Percentiles rank a stretch among this genome's conserved stretches.
phyloP scores from a whole-genome alignment of 345 rosid species.

The Cardamine resedifolia region DNA sequence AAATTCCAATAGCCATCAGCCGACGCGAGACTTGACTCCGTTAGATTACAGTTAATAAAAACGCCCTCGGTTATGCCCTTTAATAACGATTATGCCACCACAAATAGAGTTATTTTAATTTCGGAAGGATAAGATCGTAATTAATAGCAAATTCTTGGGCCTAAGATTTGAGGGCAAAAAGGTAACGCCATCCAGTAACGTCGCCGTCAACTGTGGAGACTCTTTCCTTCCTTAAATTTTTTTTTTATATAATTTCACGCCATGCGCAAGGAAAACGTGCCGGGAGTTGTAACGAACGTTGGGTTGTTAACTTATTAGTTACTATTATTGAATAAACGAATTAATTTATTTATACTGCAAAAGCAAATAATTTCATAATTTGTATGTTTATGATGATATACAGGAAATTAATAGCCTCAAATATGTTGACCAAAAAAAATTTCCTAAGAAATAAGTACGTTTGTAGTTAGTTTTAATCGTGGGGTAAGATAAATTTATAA shows the following conservation, averaged over 20 bases:
- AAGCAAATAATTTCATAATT: not conserved
- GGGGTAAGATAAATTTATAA: too few species aligned
- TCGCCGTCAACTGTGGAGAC: conserved; percentile 20
- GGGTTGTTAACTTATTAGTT: too few species aligned
- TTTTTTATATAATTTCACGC: too few species aligned
- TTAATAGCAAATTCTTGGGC: not conserved
- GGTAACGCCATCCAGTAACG: conserved; percentile 13
- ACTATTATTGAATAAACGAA: not conserved
- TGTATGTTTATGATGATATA: not conserved
- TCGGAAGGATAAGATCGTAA: not conserved
- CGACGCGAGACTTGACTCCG: conserved; percentile 22
- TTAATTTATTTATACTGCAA: not conserved
- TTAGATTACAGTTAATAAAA: not conserved
- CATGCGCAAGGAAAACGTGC: conserved; percentile 32
- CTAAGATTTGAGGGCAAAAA: not conserved
- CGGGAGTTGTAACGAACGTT: not conserved
- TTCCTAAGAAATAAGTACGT: too few species aligned
- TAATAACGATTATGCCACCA: conserved; percentile 8
- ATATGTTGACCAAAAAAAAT: not conserved
- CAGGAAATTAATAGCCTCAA: not conserved
- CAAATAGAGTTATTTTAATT: not conserved
- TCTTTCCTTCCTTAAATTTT: not conserved
- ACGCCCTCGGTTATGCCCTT: not conserved
- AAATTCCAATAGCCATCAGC: conserved; percentile 23
- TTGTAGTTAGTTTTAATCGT: too few species aligned